Evolutionary conservation across 2,329 filamentous ascomycete genomes (phyloP), one percentile per base, ranked within the genome.

Genomic region (Botryosphaeria dothidea): DNA sequence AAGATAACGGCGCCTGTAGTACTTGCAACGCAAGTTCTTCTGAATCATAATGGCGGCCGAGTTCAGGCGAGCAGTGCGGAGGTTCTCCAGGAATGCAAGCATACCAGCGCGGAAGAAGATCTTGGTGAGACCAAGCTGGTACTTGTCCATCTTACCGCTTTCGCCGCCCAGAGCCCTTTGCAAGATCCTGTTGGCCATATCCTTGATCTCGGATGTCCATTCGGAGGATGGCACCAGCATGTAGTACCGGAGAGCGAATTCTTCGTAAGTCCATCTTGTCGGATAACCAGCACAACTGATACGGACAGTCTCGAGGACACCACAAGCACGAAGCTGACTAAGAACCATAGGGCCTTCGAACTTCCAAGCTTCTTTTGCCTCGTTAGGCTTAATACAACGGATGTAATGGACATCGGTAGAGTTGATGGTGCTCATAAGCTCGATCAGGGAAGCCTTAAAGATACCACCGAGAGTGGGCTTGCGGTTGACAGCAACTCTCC

Each of bases 41-140:
- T 99, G 95, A 65, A 99, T 99, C 88, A 99, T 91, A 71, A 96
- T 92, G 13, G 95, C 95, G 70, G 93, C 96, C 70, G 93, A 91
- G 75, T 96, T 98, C 75, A 99, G 85, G 66, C 93, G 89, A 69
- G 85, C 92, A 13, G 95, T 97, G 66, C 95, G 89, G 69, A 97
- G 84, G 70, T 97, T 97, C 80, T 99, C 95, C 58, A 99, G 83
- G 82, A 97, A 97, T 6, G 95, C 95, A 71, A 99, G 89, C 95
- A 99, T 99, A 78, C 95, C 95, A 64, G 95, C 95, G 67, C 95
- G 91, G 88, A 99, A 99, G 83, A 99, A 99, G 75, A 99, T 97
- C 83, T 99, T 99, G 61, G 94, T 98, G 69, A 98, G 84, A 81
- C 95, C 95, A 69, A 99, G 87, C 80, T 99, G 95, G 76, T 98